A percentile compares a stretch with the other conserved stretches of the same genome.
These are phyloP conservation scores for Hanseniaspora lachancei DNA, from an alignment of 805 yeast genomes.

Conservation along the genomic window DNA sequence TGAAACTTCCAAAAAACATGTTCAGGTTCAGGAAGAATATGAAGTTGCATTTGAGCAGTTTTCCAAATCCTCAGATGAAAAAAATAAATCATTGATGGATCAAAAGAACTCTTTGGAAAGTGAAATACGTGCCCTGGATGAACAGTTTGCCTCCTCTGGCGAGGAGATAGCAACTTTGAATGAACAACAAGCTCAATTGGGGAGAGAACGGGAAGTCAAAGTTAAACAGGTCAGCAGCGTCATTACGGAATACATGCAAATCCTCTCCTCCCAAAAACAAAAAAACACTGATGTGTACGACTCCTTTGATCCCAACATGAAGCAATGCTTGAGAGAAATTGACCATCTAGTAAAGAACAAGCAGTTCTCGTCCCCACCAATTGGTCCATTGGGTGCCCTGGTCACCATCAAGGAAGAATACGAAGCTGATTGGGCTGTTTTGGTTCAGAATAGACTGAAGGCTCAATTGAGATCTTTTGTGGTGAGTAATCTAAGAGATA, in stretches of 20 bases:
- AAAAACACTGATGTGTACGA: conserved; percentile 24
- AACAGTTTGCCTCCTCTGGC: conserved; percentile 18
- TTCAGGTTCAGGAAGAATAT: conserved; percentile 14
- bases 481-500: conserved; percentile 53
- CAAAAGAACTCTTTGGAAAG: conserved; percentile 18
- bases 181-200: not conserved
- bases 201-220: not conserved
- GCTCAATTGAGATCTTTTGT: conserved; percentile 47
- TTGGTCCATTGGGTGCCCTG: conserved; percentile 69
- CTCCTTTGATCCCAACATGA: conserved; percentile 41
- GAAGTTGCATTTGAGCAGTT: conserved; percentile 18
- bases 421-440: conserved; percentile 40
- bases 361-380: conserved; percentile 39
- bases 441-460: conserved; percentile 45
- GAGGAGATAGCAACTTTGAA: conserved; percentile 19
- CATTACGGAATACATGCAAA: not conserved
- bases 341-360: conserved; percentile 19
- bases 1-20: conserved; percentile 16
- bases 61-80: conserved; percentile 17
- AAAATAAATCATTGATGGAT: conserved; percentile 21
- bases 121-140: conserved; percentile 18
- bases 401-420: conserved; percentile 44
- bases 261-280: conserved; percentile 21
- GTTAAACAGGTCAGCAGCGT: not conserved
- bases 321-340: conserved; percentile 32